phyloP scores from a whole-genome alignment of 2,329 filamentous ascomycete species.

The Trichoderma koningiopsis region DNA sequence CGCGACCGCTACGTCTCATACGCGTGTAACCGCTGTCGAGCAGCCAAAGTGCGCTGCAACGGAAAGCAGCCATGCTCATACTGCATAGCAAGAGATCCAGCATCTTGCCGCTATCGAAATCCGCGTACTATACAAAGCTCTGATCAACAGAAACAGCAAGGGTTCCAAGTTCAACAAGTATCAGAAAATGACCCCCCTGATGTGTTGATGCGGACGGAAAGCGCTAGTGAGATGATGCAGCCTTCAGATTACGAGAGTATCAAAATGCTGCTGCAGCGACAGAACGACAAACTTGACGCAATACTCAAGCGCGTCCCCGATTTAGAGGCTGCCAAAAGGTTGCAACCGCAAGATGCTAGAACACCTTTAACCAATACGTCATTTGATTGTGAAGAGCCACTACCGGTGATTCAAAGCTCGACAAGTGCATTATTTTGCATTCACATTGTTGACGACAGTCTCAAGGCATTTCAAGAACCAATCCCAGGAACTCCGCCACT shows the following conservation, averaged over 20 bases:
- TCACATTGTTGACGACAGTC: neutral
- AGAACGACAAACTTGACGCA: neutral
- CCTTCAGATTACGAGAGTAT: neutral
- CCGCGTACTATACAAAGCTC: neutral
- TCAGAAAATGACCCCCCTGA: neutral
- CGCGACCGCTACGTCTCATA: neutral
- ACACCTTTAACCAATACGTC: neutral
- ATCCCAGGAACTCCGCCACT: neutral
- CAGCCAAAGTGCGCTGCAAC: neutral
- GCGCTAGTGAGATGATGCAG: neutral
- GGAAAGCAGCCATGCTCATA: neutral
- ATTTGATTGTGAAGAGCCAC: neutral
- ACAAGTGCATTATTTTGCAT: neutral
- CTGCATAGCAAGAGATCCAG: neutral
- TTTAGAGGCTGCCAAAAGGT: neutral
- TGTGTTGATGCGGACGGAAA: neutral
- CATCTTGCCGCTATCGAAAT: neutral
- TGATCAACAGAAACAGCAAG: neutral
- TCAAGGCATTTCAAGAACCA: neutral
- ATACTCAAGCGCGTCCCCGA: neutral
- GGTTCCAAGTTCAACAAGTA: neutral
- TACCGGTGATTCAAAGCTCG: neutral
- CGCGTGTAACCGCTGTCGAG: neutral
- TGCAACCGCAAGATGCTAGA: neutral
- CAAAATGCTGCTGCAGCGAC: neutral